Base-by-base conservation (phyloP, 768 basidiomycete species). In the Mycena pura region DNA sequence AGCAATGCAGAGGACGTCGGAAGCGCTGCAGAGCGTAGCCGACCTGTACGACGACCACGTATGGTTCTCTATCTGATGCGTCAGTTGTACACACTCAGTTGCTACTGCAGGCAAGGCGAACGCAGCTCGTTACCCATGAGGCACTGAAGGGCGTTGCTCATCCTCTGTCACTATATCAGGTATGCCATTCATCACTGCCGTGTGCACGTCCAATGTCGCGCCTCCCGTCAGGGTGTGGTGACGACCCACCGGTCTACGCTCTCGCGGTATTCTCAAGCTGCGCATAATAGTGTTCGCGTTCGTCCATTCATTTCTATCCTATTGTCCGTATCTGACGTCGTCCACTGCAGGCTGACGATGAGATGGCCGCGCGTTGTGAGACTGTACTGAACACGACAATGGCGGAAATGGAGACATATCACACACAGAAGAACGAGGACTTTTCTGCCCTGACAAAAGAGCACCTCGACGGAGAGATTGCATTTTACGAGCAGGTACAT, bases 361-460 rank as follows among this genome's bases (percentile, higher is more conserved):
- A 90, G 17, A 75, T 89, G 63, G 86, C 86, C 2, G 81, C 85
- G 3, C 85, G 93, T 19, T 94, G 91, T 71, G 93, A 96, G 74
- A 95, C 93, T 0, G 91, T 94, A 7, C 77, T 96, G 25, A 95
- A 95, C 72, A 87, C 86, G 9, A 94, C 93, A 2, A 89, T 93
- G 86, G 91, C 93, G 1, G 93, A 95, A 77, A 87, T 95, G 80
- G 90, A 92, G 48, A 86, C 83, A 1, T 91, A 93, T 66, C 91
- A 93, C 69, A 74, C 77, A 0, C 90, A 92, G 72, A 91, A 92
- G 72, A 70, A 73, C 7, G 89, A 91, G 68, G 91, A 93, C 65
- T 87, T 94, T 61, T 73, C 77, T 15, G 74, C 70, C 1, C 63
- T 91, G 14, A 76, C 85, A 5, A 84, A 78, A 58, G 89, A 89